Evolutionary conservation across 306 rosid genomes (phyloP).

Genomic region (Cotoneaster glaucophyllus): DNA sequence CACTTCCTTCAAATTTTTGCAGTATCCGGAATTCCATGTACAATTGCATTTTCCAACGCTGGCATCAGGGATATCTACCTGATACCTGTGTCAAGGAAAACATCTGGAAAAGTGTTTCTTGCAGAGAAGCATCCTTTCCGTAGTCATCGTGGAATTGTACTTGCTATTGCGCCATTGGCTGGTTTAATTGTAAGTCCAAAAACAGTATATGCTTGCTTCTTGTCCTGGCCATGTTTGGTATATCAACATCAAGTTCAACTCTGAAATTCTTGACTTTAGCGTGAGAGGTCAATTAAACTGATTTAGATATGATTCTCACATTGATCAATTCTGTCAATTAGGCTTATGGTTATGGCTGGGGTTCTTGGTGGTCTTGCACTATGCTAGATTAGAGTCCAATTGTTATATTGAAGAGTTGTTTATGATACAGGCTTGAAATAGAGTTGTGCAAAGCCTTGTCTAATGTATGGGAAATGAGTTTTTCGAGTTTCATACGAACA

Average conservation of each 20-base stretch:
- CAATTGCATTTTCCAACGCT: slow-evolving; percentile 74
- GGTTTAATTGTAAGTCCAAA: slow-evolving; percentile 58
- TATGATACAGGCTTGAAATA: not conserved
- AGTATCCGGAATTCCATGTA: slow-evolving; percentile 69
- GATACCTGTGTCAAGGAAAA: slow-evolving; percentile 48
- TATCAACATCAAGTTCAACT: not conserved
- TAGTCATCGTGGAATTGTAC: slow-evolving; percentile 73
- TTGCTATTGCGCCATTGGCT: slow-evolving; percentile 79
- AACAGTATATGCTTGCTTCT: slow-evolving; percentile 9
- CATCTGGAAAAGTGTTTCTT: slow-evolving; percentile 58
- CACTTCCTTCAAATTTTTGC: slow-evolving; percentile 13
- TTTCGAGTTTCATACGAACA: not conserved
- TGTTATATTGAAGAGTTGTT: not conserved
- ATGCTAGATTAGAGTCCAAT: not conserved
- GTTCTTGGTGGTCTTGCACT: not conserved
- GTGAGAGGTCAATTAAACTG: no score
- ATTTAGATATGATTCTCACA: not conserved
- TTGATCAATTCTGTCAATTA: not conserved
- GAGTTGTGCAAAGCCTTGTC: not conserved
- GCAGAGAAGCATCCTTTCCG: slow-evolving; percentile 81
- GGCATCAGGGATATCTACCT: slow-evolving; percentile 64
- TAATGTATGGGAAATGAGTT: not conserved
- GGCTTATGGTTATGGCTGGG: not conserved
- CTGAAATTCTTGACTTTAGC: not conserved
- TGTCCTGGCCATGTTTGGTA: not conserved